Base-by-base conservation (phyloP, 164 flowering plant species). In the Sedum album region DNA sequence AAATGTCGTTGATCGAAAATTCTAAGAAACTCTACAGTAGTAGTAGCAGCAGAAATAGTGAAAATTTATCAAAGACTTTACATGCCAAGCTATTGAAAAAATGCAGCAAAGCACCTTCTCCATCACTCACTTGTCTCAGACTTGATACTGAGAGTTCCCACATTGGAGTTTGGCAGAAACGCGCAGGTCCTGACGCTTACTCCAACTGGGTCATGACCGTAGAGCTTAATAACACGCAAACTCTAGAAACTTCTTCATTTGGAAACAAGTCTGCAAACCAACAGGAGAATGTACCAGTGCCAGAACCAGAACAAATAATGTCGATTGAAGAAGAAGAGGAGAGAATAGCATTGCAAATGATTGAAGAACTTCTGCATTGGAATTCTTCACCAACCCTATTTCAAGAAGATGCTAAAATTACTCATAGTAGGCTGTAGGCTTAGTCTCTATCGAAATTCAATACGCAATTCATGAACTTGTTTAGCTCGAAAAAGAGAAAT, bases 341-440 rank as follows among this genome's bases (percentile, higher is more conserved):
- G 38, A 77, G 75, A 61, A 76, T 87, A 48, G 82, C 89, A 31
- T 66, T 85, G 74, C 89, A 87, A 60, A 87, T 87, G 92, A 80
- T 87, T 6, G 92, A 87, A 68, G 92, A 87, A 49, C 82, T 87
- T 5, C 77, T 87, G 48, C 73, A 72, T 69, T 57, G 76, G 71
- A 80, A 83, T 36, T 75, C 72, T 62, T 72, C 82, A 53, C 60
- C 60, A 53, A 9, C 13, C 8, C 11, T 23, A 23, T 23, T 53
- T 23, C 60, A 53, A 53, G 60, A 53, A 53, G 28, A 53, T 23
- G 60, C 60, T 53, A 53, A 6, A 21, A 53, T 53, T 53, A 53
- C 60, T 53, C 15, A 7, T 23, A 53, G 60, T 53, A 53, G 60
- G 28, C 28, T 53, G 60, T 53, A 53, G 28, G 60, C 10, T 53